Evolutionary conservation across 352 stramenopile genomes (phyloP).

Genomic region (Blastocystis sp.): DNA sequence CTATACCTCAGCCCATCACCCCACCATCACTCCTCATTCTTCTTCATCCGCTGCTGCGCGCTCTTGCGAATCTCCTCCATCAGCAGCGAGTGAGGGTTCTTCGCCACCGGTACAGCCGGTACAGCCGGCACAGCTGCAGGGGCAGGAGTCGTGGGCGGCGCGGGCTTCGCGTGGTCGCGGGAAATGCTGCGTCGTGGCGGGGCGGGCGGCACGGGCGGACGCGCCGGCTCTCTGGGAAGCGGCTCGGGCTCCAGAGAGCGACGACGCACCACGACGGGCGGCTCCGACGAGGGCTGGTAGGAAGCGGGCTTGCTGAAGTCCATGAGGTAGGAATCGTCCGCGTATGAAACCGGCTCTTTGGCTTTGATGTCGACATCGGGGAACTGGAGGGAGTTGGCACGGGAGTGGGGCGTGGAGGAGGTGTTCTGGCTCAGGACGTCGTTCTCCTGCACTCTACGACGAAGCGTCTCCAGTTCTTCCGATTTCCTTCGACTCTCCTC

Average conservation of each 20-base stretch:
- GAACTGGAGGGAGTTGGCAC: neutral
- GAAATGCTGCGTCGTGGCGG: neutral
- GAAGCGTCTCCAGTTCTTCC: constrained; percentile 57
- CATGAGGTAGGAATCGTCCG: constrained; percentile 53
- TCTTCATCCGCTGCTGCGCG: constrained; percentile 8
- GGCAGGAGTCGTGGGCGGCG: neutral
- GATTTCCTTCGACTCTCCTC: constrained; percentile 60
- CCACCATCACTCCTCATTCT: neutral
- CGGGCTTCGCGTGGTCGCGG: neutral
- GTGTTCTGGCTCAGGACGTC: neutral
- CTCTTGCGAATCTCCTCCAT: constrained; percentile 50
- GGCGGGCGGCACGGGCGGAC: neutral
- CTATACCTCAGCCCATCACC: neutral
- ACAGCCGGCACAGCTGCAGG: neutral
- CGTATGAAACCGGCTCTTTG: neutral
- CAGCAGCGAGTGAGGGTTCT: neutral
- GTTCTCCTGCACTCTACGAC: constrained; percentile 10
- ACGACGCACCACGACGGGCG: constrained; percentile 10
- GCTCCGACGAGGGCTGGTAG: constrained; percentile 9
- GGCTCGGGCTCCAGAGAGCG: neutral
- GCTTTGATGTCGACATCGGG: neutral
- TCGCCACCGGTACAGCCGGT: neutral
- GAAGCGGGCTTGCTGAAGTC: constrained; percentile 51
- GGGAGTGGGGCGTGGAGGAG: neutral
- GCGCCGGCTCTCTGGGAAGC: neutral